These are phyloP conservation scores for Moringa oleifera DNA, from an alignment of 345 rosid genomes.

Conservation along the genomic window DNA sequence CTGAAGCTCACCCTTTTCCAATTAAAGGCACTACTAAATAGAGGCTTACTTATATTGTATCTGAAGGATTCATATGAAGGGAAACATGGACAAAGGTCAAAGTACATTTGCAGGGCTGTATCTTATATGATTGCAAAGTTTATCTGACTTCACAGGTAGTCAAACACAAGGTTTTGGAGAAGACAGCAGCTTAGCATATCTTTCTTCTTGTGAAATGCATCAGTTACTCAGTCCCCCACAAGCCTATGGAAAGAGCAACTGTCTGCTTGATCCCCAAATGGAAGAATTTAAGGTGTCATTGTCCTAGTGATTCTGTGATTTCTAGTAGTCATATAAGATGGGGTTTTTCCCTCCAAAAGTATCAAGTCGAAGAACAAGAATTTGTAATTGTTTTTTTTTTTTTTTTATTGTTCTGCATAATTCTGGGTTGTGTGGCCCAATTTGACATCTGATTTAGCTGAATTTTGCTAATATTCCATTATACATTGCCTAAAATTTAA, in stretches of 20 bases:
- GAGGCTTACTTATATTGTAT: constrained; percentile 7
- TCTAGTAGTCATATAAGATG: constrained; percentile 8
- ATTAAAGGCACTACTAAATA: constrained; percentile 33
- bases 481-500: constrained; percentile 28
- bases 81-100: neutral
- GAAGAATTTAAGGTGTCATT: constrained; percentile 15
- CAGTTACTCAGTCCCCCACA: neutral
- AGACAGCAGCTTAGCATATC: neutral
- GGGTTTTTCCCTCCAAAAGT: constrained; percentile 7
- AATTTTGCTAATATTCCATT: constrained; percentile 9
- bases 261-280: neutral
- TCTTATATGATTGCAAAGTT: neutral
- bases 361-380: constrained; percentile 10
- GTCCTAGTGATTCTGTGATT: neutral
- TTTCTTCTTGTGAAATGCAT: neutral
- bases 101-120: neutral
- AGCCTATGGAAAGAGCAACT: neutral
- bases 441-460: constrained; percentile 13
- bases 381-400: constrained; percentile 16
- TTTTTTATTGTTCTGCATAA: constrained; percentile 14
- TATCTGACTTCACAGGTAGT: constrained; percentile 11
- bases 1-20: constrained; percentile 95
- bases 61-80: constrained; percentile 8
- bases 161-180: constrained; percentile 6
- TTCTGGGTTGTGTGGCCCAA: neutral